phyloP scores from a whole-genome alignment of 163 green algal species.

The Chlorella variabilis region DNA sequence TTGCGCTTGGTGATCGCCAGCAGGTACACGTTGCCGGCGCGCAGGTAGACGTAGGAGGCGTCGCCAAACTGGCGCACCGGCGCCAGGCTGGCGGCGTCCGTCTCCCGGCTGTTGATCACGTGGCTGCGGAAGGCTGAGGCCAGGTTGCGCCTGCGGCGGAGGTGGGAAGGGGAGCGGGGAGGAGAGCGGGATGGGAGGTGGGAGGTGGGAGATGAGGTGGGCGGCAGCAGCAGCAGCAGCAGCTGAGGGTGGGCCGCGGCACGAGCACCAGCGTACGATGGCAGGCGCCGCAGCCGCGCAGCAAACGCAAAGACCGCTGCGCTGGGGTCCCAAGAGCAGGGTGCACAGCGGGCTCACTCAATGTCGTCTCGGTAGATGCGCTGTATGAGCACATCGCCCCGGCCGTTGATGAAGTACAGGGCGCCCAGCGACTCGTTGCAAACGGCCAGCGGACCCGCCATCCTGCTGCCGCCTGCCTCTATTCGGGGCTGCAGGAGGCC shows the following conservation, averaged over 20 bases:
- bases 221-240: not conserved
- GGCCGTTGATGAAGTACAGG: constrained; percentile 94
- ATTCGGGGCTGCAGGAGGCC: not conserved
- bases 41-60: constrained; percentile 81
- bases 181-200: not conserved
- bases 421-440: constrained; percentile 57
- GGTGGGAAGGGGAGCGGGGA: not conserved
- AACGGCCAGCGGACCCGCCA: not conserved
- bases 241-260: too few species aligned
- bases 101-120: constrained; percentile 81
- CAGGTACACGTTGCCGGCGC: constrained; percentile 84
- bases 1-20: constrained; percentile 89
- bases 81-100: constrained; percentile 55
- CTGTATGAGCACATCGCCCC: constrained; percentile 93
- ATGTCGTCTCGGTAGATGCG: constrained; percentile 93
- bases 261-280: too few species aligned
- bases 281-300: not conserved
- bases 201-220: not conserved
- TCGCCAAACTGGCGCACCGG: constrained; percentile 80
- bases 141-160: constrained; percentile 63
- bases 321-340: not conserved
- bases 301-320: too few species aligned
- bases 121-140: constrained; percentile 88
- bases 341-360: too few species aligned
- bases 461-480: not conserved